Percentiles rank a stretch among this genome's conserved stretches.
phyloP scores from a whole-genome alignment of 345 rosid species.

The Linum tenue region DNA sequence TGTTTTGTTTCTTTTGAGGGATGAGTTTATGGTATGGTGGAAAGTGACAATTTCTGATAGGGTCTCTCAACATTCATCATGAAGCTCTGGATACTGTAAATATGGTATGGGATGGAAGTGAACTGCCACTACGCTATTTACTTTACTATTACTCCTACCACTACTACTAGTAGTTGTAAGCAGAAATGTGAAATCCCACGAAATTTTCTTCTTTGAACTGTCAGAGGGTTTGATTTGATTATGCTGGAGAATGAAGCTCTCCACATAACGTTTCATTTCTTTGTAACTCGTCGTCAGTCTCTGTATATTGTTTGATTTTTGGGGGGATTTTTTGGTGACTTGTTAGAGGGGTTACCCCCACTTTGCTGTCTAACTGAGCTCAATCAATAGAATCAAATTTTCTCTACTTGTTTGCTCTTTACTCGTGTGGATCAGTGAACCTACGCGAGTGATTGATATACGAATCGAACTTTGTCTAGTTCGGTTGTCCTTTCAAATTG shows the following conservation, averaged over 20 bases:
- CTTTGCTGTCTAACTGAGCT: no score
- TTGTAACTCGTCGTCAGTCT: no score
- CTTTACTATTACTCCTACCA: neutral
- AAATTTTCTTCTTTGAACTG: no score
- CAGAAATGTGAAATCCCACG: neutral
- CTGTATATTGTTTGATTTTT: no score
- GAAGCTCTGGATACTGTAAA: constrained; percentile 22
- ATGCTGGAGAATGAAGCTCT: constrained; percentile 13
- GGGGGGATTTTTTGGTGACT: no score
- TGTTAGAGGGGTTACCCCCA: no score
- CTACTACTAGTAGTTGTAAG: neutral
- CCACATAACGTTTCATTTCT: constrained; percentile 10
- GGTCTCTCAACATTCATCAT: neutral
- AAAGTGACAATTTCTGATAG: neutral
- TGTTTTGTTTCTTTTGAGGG: constrained; percentile 3
- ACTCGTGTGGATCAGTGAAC: no score
- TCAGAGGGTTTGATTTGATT: neutral
- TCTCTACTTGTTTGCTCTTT: no score
- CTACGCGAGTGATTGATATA: no score
- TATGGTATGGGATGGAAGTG: constrained; percentile 8
- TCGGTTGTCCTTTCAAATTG: no score
- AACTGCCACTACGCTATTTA: neutral
- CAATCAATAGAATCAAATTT: no score
- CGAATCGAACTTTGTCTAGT: no score
- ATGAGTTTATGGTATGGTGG: neutral